Evolutionary conservation across 2,329 filamentous ascomycete genomes (phyloP), one percentile per base, ranked within the genome.

Genomic region (Scedosporium minutisporum): DNA sequence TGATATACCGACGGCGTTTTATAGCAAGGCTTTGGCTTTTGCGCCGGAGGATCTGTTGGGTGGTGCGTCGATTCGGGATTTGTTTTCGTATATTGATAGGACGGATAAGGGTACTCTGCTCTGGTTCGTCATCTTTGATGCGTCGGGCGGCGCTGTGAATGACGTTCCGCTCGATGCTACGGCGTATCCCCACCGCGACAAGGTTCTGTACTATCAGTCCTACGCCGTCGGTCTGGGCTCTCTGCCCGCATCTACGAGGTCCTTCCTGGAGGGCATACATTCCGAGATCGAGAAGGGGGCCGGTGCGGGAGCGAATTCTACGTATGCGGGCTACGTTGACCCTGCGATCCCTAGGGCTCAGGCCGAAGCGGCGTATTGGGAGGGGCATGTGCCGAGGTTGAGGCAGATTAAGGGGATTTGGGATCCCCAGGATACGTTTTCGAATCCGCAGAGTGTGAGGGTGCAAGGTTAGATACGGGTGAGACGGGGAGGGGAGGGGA

Each of bases 311-410:
- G 74, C 74, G 0, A 71, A 77, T 57, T 81, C 80, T 10, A 81
- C 83, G 0, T 89, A 88, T 70, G 80, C 85, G 0, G 86, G 85
- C 2, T 88, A 88, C 65, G 80, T 88, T 2, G 85, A 88, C 68
- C 78, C 78, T 1, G 70, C 70, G 4, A 68, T 87, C 41, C 63
- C 70, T n/a, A 69, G 77, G 44, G 66, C 66, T 2, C 65, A 74
- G 62, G 76, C 77, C 7, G 81, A 84, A 67, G 66, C 73, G 61
- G 75, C 77, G 7, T 87, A 87, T 68, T 87, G 83, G 82, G 79
- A 80, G 0, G 66, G 74, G 0, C 84, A 85, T 65, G 70, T 85
- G 44, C 70, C 74, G 0, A 67, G 64, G 7, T 72, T 87, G 58
- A 72, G 77, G 60, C 61, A 70, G 58, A 74, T 87, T 57, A 87